phyloP scores from a whole-genome alignment of 306 rosid species.

The Lathyrus oleraceus region DNA sequence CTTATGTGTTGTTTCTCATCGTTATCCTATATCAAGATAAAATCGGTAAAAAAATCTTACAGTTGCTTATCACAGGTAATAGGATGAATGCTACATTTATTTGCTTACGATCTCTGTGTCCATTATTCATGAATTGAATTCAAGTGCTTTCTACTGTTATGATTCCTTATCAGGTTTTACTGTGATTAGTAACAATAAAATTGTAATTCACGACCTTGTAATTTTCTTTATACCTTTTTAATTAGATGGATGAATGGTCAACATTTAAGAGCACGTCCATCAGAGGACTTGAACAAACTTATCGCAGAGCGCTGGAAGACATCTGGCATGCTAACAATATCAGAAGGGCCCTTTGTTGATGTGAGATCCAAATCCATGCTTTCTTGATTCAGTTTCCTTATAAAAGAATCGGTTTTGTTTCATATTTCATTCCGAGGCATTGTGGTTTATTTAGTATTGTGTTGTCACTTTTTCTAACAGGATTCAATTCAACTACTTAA shows the following conservation, averaged over 20 bases:
- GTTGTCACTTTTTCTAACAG: conserved; percentile 40
- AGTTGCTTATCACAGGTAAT: too few species aligned
- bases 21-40: background rate
- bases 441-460: background rate
- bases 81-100: conserved; percentile 24
- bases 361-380: conserved; percentile 50
- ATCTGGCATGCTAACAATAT: conserved; percentile 58
- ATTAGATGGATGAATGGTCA: conserved; percentile 99
- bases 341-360: conserved; percentile 67
- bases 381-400: conserved; percentile 24
- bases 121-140: conserved; percentile 4
- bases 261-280: conserved; percentile 71
- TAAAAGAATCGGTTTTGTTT: background rate
- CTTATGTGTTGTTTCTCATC: conserved; percentile 1
- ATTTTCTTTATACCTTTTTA: conserved; percentile 8
- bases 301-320: conserved; percentile 74
- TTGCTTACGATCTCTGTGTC: background rate
- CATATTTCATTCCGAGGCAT: conserved; percentile 26
- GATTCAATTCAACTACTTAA: conserved; percentile 82
- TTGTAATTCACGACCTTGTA: too few species aligned
- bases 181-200: too few species aligned
- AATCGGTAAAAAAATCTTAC: too few species aligned
- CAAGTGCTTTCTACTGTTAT: background rate
- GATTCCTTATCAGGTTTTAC: too few species aligned
- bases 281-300: conserved; percentile 63